Evolutionary conservation across 306 rosid genomes (phyloP).

Genomic region (Fagus sylvatica): DNA sequence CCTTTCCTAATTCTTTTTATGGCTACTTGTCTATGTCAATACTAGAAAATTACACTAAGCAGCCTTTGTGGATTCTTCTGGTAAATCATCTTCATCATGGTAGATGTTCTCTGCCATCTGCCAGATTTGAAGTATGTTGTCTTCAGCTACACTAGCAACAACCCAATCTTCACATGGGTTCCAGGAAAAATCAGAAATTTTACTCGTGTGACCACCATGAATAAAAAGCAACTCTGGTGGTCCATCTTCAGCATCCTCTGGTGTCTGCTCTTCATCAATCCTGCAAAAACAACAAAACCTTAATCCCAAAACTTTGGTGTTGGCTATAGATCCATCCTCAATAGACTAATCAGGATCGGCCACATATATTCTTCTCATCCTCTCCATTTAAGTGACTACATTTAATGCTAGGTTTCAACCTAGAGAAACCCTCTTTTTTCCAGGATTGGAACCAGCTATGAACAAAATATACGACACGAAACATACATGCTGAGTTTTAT

Average conservation of each 20-base stretch:
- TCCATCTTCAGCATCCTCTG: conserved; percentile 95
- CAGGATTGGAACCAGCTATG: too few species aligned
- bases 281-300: conserved; percentile 32
- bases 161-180: conserved; percentile 99
- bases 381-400: too few species aligned
- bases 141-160: conserved; percentile 94
- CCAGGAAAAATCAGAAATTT: conserved; percentile 97
- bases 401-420: too few species aligned
- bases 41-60: conserved; percentile 41
- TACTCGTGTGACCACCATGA: conserved; percentile 99
- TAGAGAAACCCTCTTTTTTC: too few species aligned
- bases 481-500: too few species aligned
- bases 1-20: conserved; percentile 11
- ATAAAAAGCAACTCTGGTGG: conserved; percentile 95
- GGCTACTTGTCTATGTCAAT: conserved; percentile 11
- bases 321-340: too few species aligned
- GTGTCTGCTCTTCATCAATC: conserved; percentile 96
- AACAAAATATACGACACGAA: too few species aligned
- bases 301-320: too few species aligned
- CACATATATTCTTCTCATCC: too few species aligned
- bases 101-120: conserved; percentile 99
- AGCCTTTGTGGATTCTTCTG: conserved; percentile 72
- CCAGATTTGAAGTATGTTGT: conserved; percentile 98
- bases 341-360: too few species aligned
- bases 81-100: conserved; percentile 96